Conservation (phyloP, 192 early-diverging fungal genomes). For the Entophlyctis helioformis region DNA sequence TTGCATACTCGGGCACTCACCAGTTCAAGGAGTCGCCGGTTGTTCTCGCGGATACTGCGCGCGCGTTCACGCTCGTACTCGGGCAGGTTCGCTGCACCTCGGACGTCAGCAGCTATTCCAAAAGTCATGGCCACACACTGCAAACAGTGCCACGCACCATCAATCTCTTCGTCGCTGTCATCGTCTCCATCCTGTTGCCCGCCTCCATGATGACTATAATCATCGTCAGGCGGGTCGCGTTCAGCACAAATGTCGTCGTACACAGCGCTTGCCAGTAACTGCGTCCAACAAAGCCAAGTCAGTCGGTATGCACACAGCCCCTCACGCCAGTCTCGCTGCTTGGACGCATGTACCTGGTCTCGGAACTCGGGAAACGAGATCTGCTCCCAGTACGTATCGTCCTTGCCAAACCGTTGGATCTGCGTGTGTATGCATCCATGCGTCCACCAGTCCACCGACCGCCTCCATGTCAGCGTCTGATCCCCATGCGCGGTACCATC, state of each 20-base stretch:
- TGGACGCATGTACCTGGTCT: too few species aligned
- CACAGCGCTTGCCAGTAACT: neutral
- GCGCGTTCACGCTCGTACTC: constrained; percentile 45
- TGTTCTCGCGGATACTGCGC: constrained; percentile 49
- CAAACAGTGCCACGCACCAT: too few species aligned
- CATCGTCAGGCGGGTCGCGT: constrained; percentile 4
- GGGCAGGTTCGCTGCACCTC: too few species aligned
- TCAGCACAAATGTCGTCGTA: constrained; percentile 14
- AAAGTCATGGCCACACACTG: too few species aligned
- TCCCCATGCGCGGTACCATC: neutral
- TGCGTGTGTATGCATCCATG: constrained; percentile 27
- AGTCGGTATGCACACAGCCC: neutral
- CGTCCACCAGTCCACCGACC: constrained; percentile 12
- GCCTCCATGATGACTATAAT: too few species aligned
- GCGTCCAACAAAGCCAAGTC: neutral
- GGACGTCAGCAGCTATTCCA: too few species aligned
- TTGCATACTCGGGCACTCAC: too few species aligned
- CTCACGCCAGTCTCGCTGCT: too few species aligned
- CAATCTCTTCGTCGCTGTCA: neutral
- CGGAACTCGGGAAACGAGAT: constrained; percentile 29
- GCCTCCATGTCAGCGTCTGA: neutral
- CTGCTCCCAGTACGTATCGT: constrained; percentile 71
- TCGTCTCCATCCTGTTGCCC: neutral
- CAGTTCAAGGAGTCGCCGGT: constrained; percentile 39
- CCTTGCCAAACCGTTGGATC: constrained; percentile 74